phyloP scores from a whole-genome alignment of 2,329 filamentous ascomycete genomes.

The Fusarium gaditjirri region DNA sequence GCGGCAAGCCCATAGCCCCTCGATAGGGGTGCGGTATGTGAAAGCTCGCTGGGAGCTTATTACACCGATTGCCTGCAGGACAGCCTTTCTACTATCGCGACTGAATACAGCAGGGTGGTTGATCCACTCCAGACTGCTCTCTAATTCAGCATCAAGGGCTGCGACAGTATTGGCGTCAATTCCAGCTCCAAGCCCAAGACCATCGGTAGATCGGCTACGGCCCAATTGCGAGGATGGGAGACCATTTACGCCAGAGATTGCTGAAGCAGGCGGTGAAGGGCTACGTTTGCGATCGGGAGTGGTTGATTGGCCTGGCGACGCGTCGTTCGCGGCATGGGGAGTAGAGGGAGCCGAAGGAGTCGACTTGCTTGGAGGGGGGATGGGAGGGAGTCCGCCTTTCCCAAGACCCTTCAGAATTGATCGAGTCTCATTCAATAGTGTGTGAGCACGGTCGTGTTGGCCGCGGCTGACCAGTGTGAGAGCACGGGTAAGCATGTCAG shows the following conservation, averaged over 20 bases:
- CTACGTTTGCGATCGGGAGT: conserved; percentile 67
- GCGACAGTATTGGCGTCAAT: conserved; percentile 85
- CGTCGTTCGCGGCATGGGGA: conserved; percentile 58
- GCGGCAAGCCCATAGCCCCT: conserved; percentile 87
- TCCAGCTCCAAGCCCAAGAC: conserved; percentile 72
- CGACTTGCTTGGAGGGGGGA: conserved; percentile 70
- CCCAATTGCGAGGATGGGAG: conserved; percentile 58
- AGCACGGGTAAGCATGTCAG: conserved; percentile 95
- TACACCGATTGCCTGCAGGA: conserved; percentile 94
- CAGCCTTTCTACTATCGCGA: conserved; percentile 92
- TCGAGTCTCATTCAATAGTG: conserved; percentile 90
- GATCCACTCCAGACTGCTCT: conserved; percentile 95
- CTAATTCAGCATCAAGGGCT: conserved; percentile 90
- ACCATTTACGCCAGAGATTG: conserved; percentile 52
- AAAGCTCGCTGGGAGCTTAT: conserved; percentile 95
- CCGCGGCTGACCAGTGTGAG: conserved; percentile 89
- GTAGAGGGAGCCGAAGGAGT: conserved; percentile 55
- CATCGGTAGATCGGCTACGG: conserved; percentile 66
- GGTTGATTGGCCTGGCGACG: conserved; percentile 55
- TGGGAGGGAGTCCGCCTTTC: conserved; percentile 91
- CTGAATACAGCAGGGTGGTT: conserved; percentile 95
- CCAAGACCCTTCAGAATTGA: conserved; percentile 96
- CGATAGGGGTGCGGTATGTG: conserved; percentile 90
- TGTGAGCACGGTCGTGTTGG: conserved; percentile 93
- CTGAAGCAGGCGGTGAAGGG: conserved; percentile 64